Evolutionary conservation across 2,329 filamentous ascomycete genomes (phyloP).

Genomic region (Torrubiella hemipterigena): DNA sequence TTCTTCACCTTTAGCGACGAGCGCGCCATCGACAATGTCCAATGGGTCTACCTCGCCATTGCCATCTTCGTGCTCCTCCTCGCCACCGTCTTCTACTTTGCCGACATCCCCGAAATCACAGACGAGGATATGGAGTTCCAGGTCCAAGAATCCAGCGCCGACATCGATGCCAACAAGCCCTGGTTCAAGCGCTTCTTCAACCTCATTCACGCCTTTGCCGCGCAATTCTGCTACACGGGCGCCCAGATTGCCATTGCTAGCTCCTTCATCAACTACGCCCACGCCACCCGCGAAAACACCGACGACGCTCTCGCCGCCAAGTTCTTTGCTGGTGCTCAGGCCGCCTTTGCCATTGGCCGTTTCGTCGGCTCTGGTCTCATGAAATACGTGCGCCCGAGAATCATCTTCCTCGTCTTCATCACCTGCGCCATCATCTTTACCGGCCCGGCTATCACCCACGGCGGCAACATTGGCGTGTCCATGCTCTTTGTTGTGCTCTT

Average conservation of each 20-base stretch:
- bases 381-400: conserved; percentile 53
- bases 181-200: conserved; percentile 62
- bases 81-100: conserved; percentile 54
- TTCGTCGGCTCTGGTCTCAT: conserved; percentile 58
- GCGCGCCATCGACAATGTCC: conserved; percentile 50
- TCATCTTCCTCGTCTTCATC: conserved; percentile 56
- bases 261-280: conserved; percentile 67
- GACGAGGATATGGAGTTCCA: conserved; percentile 36
- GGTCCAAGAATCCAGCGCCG: conserved; percentile 39
- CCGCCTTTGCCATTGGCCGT: conserved; percentile 58
- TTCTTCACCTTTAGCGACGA: conserved; percentile 55
- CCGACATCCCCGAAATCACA: conserved; percentile 60
- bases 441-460: conserved; percentile 32
- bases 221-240: conserved; percentile 70
- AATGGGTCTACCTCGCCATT: conserved; percentile 67
- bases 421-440: conserved; percentile 52
- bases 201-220: conserved; percentile 63
- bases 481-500: conserved; percentile 63
- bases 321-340: conserved; percentile 64
- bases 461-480: conserved; percentile 34
- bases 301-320: conserved; percentile 42
- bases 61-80: conserved; percentile 58
- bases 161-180: conserved; percentile 48
- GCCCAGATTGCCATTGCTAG: conserved; percentile 54
- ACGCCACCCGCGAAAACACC: conserved; percentile 44